Evolutionary conservation across 2,329 filamentous ascomycete species (phyloP).

Genomic region (Penicillium rolfsii): DNA sequence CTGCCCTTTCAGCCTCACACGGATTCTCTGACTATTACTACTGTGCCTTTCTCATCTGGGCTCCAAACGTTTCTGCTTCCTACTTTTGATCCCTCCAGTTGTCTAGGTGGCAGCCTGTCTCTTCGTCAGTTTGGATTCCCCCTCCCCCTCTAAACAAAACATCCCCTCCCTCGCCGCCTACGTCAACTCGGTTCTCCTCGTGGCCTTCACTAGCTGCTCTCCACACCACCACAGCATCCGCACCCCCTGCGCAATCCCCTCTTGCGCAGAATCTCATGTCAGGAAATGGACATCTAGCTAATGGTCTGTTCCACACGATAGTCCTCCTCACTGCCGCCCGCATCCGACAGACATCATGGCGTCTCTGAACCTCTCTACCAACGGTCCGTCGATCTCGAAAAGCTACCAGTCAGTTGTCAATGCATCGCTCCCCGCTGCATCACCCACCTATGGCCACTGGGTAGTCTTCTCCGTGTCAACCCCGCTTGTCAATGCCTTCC

Average conservation of each 20-base stretch:
- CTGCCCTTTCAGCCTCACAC: neutral
- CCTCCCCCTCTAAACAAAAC: neutral
- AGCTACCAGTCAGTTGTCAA: constrained; percentile 73
- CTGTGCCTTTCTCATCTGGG: neutral
- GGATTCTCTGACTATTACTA: neutral
- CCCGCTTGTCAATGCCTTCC: constrained; percentile 89
- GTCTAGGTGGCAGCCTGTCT: neutral
- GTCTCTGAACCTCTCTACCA: constrained; percentile 76
- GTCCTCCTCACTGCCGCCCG: neutral
- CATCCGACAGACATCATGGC: constrained; percentile 60
- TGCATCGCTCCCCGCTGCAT: constrained; percentile 62
- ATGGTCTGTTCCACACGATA: neutral
- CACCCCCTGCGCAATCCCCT: neutral
- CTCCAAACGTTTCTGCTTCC: neutral
- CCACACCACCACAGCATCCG: constrained; percentile 1
- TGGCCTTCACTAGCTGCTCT: constrained; percentile 6
- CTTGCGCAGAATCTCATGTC: neutral
- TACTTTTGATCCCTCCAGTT: neutral
- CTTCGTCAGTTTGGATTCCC: neutral
- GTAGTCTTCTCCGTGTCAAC: constrained; percentile 91
- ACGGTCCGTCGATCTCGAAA: constrained; percentile 77
- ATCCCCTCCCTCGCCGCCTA: constrained; percentile 12
- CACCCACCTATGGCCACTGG: constrained; percentile 88
- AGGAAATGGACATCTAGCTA: neutral
- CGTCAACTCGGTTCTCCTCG: constrained; percentile 11